Conservation (phyloP, 495 filamentous ascomycete genomes). For the Neurospora sp. region DNA sequence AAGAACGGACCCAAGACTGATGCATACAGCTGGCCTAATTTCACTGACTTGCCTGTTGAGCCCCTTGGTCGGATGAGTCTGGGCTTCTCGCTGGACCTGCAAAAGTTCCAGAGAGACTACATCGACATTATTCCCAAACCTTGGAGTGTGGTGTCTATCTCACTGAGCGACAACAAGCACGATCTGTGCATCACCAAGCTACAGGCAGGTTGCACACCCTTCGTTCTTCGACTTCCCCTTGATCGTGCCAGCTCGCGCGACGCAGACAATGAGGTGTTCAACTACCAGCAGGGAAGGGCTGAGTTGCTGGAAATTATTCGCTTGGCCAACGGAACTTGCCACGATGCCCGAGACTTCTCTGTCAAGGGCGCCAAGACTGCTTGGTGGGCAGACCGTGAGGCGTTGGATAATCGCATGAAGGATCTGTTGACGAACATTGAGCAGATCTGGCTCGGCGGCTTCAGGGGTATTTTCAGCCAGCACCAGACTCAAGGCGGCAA, state of each 20-base stretch:
- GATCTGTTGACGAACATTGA: constrained; percentile 79
- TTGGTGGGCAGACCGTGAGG: constrained; percentile 84
- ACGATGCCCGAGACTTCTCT: constrained; percentile 37
- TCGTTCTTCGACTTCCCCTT: constrained; percentile 76
- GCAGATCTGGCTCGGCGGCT: constrained; percentile 88
- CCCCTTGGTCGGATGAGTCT: constrained; percentile 24
- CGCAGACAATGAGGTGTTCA: constrained; percentile 69
- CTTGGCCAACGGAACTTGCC: constrained; percentile 68
- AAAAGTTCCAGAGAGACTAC: constrained; percentile 55
- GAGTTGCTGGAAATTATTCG: constrained; percentile 78
- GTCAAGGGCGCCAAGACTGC: constrained; percentile 54
- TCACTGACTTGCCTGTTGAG: background rate
- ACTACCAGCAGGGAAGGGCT: constrained; percentile 62
- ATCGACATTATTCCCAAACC: constrained; percentile 69
- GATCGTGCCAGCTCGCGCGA: constrained; percentile 72
- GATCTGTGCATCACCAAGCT: constrained; percentile 79
- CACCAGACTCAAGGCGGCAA: constrained; percentile 28
- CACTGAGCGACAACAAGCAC: constrained; percentile 63
- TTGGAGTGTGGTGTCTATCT: constrained; percentile 83
- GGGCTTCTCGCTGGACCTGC: constrained; percentile 35
- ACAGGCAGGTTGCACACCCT: constrained; percentile 60
- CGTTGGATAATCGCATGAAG: constrained; percentile 64
- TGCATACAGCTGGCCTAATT: constrained; percentile 17
- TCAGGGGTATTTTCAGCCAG: constrained; percentile 80
- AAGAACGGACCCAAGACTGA: constrained; percentile 19